Conservation (phyloP, 1,284 basidiomycete genomes). For the Trametes polyzona region DNA sequence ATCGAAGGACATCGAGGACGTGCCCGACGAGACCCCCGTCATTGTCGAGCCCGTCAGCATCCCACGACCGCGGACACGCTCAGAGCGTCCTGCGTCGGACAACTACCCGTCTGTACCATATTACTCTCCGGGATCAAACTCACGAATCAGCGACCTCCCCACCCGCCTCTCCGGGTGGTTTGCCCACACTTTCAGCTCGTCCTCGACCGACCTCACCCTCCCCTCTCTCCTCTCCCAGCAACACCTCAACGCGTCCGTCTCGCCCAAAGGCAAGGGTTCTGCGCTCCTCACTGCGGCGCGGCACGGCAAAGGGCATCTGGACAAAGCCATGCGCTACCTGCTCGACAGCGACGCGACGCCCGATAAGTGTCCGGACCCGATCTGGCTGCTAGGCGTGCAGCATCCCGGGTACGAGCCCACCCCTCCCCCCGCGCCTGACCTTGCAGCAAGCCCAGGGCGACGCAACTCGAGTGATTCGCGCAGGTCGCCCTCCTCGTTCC, state of each 20-base stretch:
- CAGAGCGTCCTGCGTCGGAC: slow-evolving; percentile 54
- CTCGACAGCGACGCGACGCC: slow-evolving; percentile 83
- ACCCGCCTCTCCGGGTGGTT: slow-evolving; percentile 79
- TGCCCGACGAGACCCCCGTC: slow-evolving; percentile 46
- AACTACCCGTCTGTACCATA: slow-evolving; percentile 44
- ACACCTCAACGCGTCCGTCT: slow-evolving; percentile 35
- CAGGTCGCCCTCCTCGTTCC: slow-evolving; percentile 47
- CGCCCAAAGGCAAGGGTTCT: slow-evolving; percentile 51
- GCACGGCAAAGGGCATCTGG: slow-evolving; percentile 73
- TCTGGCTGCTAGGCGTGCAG: slow-evolving; percentile 83
- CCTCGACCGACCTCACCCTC: slow-evolving; percentile 71
- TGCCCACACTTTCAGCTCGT: slow-evolving; percentile 71
- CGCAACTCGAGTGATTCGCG: slow-evolving; percentile 45
- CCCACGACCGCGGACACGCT: slow-evolving; percentile 47
- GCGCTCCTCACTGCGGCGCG: slow-evolving; percentile 67
- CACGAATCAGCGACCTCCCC: slow-evolving; percentile 53
- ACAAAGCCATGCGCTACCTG: slow-evolving; percentile 82
- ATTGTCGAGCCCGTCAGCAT: slow-evolving; percentile 52
- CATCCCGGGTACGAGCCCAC: slow-evolving; percentile 75
- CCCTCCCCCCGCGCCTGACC: slow-evolving; percentile 37
- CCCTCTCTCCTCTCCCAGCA: slow-evolving; percentile 58
- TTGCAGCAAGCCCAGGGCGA: slow-evolving; percentile 31
- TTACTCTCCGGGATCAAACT: slow-evolving; percentile 38
- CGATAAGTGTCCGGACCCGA: slow-evolving; percentile 78
- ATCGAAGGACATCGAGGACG: slow-evolving; percentile 32